Base-by-base conservation (phyloP, 331 rosid genomes). In the Quercus lobata region DNA sequence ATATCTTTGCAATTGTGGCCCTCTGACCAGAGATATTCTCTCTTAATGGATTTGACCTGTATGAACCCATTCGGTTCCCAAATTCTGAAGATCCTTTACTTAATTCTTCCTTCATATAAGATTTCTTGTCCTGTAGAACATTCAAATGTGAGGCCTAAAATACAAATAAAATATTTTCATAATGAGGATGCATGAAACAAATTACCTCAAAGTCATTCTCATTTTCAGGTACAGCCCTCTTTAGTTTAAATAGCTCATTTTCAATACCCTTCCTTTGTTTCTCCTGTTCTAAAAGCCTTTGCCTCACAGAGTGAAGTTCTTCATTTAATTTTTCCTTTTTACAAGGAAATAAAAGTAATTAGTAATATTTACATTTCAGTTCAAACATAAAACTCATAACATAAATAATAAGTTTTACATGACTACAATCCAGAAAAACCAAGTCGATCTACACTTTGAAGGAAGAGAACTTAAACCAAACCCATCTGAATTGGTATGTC, bases 1-100 rank as follows among this genome's bases (percentile, higher is more conserved):
- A 88, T 75, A 90, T 87, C 71, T 90, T 88, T 76, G 95, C 92
- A 85, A 88, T 87, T 72, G 92, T 84, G 73, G 88, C 90, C 60
- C 89, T 84, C 68, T 90, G 92, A 85, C 84, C 80, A 72, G 83
- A 83, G 69, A 82, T 54, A 65, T 87, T 73, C 49, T 87, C 95
- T 79, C 88, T 86, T 22, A 68, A 76, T 69, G 80, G 83, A 70
- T 74, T 82, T 5, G 69, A 24, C 83, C 77, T 86, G 82, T 83
- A 77, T 22, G 74, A 37, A 53, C 86, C 76, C 73, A 57, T 69
- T 53, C 76, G 83, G 75, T 78, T 73, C 63, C 88, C 91, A 80
- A 83, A 22, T 71, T 78, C 80, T 49, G 83, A 75, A 32, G 82
- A 75, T 71, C 76, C 89, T 71, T 76, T 83, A 19, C 60, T 65